Evolutionary conservation across 2,329 filamentous ascomycete species (phyloP).

Genomic region (Talaromyces atroroseus): DNA sequence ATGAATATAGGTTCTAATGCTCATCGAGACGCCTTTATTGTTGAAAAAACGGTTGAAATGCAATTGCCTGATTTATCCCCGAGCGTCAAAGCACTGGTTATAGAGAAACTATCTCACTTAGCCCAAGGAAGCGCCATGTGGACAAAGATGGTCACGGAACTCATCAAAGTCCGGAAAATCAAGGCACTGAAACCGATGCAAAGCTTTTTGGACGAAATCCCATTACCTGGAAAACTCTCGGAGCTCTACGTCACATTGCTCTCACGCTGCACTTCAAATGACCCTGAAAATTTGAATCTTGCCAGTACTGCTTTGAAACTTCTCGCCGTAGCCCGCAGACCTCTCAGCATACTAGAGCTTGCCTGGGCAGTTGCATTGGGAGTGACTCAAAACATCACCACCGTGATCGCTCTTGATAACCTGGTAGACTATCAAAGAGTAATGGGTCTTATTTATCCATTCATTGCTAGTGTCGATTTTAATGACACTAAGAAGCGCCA

Average conservation of each 20-base stretch:
- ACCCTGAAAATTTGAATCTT: constrained; percentile 16
- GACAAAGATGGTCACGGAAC: constrained; percentile 17
- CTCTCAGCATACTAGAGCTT: no score
- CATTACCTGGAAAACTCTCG: constrained; percentile 13
- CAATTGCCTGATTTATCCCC: constrained; percentile 12
- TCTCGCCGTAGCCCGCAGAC: constrained; percentile 9
- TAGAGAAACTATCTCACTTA: constrained; percentile 15
- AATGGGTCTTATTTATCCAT: constrained; percentile 18
- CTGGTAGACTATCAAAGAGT: constrained; percentile 24
- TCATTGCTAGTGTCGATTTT: constrained; percentile 17
- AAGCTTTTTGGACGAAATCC: constrained; percentile 10
- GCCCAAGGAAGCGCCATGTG: constrained; percentile 18
- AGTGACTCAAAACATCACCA: constrained; percentile 13
- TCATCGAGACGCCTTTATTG: constrained; percentile 15
- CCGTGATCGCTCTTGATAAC: constrained; percentile 17
- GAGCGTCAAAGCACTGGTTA: constrained; percentile 14
- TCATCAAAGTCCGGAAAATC: constrained; percentile 16
- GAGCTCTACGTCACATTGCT: constrained; percentile 15
- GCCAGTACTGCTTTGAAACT: constrained; percentile 18
- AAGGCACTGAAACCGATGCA: constrained; percentile 8
- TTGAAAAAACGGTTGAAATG: constrained; percentile 13
- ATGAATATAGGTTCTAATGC: constrained; percentile 11
- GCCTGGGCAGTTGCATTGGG: no score
- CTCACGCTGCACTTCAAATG: constrained; percentile 13
- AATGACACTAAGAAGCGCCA: constrained; percentile 15